Conservation (phyloP, 805 yeast genomes). For the Metschnikowia cubensis region DNA sequence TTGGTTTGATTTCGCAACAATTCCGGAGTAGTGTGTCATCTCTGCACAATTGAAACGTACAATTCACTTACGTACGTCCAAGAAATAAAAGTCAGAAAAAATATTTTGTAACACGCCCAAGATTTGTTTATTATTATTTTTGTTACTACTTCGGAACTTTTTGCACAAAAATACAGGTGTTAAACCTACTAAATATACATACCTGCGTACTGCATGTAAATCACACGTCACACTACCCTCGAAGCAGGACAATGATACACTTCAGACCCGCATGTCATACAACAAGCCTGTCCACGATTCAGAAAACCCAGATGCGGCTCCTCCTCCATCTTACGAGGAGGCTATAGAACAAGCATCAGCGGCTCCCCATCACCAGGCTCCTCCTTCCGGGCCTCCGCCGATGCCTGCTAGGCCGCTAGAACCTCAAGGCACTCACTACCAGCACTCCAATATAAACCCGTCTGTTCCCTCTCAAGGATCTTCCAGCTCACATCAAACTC, state of each 20-base stretch:
- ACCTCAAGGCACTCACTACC: conserved; percentile 2
- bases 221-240: neutral
- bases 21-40: neutral
- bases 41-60: too few species aligned
- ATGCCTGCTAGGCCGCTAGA: conserved; percentile 5
- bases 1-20: neutral
- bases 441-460: neutral
- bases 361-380: conserved; percentile 2
- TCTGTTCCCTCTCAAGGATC: neutral
- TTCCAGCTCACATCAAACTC: neutral
- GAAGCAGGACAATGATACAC: neutral
- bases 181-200: neutral
- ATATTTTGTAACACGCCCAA: too few species aligned
- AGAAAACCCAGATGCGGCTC: conserved; percentile 2
- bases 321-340: conserved; percentile 45
- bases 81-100: too few species aligned
- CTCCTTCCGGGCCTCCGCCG: conserved; percentile 12
- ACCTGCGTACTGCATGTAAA: neutral
- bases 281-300: neutral
- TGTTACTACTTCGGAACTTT: too few species aligned
- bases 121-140: too few species aligned
- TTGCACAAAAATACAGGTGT: too few species aligned
- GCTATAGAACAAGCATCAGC: conserved; percentile 24
- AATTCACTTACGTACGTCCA: too few species aligned
- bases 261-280: neutral